A percentile compares a stretch with the other conserved stretches of the same genome.
Conservation (phyloP, 169 alveolate species). For the Plasmodium yoelii region DNA sequence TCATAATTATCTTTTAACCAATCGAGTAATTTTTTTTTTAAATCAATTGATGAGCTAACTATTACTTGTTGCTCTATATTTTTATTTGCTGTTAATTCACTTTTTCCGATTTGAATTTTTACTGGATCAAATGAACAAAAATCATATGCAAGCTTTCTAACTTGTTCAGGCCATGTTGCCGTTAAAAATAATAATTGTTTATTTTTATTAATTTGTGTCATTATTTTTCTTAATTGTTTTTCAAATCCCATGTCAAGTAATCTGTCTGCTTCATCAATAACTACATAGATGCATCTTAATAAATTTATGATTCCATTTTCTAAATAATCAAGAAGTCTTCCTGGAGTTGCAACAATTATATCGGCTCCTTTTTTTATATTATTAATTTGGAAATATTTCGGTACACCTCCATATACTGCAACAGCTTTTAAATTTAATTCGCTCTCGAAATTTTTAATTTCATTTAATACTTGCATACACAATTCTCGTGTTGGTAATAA, state of each 20-base stretch:
- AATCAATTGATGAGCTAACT: slow-evolving; percentile 83
- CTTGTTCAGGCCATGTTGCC: slow-evolving; percentile 96
- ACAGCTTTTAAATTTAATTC: slow-evolving; percentile 82
- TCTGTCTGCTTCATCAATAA: slow-evolving; percentile 98
- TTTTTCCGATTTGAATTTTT: slow-evolving; percentile 92
- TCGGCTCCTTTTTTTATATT: slow-evolving; percentile 93
- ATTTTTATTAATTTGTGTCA: slow-evolving; percentile 94
- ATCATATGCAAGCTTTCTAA: slow-evolving; percentile 90
- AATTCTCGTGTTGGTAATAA: slow-evolving; percentile 92
- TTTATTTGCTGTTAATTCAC: slow-evolving; percentile 89
- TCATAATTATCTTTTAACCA: slow-evolving; percentile 81
- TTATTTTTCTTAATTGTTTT: slow-evolving; percentile 90
- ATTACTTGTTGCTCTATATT: slow-evolving; percentile 87
- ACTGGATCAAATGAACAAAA: slow-evolving; percentile 90
- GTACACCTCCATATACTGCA: slow-evolving; percentile 91
- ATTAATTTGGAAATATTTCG: slow-evolving; percentile 79
- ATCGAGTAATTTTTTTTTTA: slow-evolving; percentile 78
- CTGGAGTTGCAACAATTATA: slow-evolving; percentile 97
- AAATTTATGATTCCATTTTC: slow-evolving; percentile 89
- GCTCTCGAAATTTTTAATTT: slow-evolving; percentile 82
- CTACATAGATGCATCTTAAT: slow-evolving; percentile 92
- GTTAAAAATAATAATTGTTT: slow-evolving; percentile 93
- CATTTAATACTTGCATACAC: slow-evolving; percentile 89
- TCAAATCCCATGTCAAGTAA: slow-evolving; percentile 98
- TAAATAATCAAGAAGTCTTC: slow-evolving; percentile 94